phyloP scores from a whole-genome alignment of 106 monocot species.

The Dendrobium officinale region DNA sequence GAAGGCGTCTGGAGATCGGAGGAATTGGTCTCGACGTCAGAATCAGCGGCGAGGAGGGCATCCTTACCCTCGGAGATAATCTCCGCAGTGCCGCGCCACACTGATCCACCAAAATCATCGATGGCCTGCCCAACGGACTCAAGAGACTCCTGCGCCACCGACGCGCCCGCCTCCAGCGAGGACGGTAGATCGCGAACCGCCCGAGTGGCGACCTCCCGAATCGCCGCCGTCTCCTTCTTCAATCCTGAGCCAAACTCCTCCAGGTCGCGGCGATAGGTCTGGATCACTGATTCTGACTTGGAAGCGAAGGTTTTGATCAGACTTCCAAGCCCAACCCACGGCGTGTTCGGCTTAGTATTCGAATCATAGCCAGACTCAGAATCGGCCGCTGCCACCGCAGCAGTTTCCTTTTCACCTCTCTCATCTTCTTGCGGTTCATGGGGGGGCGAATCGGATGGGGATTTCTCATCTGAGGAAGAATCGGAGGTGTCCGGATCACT shows the following conservation, averaged over 20 bases:
- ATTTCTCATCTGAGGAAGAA: neutral
- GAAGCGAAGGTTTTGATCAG: constrained; percentile 70
- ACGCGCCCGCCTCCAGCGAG: constrained; percentile 65
- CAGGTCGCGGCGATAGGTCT: constrained; percentile 82
- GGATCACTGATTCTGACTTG: constrained; percentile 72
- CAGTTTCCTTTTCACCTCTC: neutral
- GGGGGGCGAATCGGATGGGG: neutral
- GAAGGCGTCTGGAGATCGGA: neutral
- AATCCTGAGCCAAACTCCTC: constrained; percentile 85
- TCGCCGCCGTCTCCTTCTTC: constrained; percentile 59
- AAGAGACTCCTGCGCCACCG: constrained; percentile 68
- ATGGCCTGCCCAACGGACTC: constrained; percentile 82
- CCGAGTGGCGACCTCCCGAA: constrained; percentile 65
- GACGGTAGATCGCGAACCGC: constrained; percentile 49
- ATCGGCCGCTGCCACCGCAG: neutral
- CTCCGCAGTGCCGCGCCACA: constrained; percentile 30
- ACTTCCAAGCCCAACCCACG: constrained; percentile 33
- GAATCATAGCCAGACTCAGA: neutral
- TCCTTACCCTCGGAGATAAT: constrained; percentile 51
- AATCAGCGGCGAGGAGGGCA: constrained; percentile 28
- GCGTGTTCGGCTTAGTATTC: neutral
- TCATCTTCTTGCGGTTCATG: neutral
- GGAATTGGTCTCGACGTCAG: neutral
- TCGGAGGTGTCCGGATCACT: constrained; percentile 30
- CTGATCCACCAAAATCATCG: constrained; percentile 47